Evolutionary conservation across 2,329 filamentous ascomycete genomes (phyloP).

Genomic region (Talaromyces sp.): DNA sequence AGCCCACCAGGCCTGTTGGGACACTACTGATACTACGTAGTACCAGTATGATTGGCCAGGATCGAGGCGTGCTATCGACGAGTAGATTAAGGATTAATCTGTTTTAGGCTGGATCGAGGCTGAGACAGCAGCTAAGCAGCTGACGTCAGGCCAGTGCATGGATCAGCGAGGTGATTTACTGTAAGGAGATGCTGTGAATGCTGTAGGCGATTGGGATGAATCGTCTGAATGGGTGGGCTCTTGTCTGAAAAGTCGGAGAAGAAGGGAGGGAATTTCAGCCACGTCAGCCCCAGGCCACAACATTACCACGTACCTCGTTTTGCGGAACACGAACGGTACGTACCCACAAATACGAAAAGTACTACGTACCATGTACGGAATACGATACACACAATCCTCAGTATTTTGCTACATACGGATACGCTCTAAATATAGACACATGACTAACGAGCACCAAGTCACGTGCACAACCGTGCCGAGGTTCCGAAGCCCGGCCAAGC

Average conservation of each 20-base stretch:
- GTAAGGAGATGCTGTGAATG: no score
- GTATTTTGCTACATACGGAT: no score
- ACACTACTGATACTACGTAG: no score
- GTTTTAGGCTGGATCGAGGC: neutral
- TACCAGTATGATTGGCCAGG: no score
- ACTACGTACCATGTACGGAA: no score
- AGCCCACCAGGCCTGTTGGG: neutral
- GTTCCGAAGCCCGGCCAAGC: slow-evolving; percentile 1
- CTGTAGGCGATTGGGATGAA: neutral
- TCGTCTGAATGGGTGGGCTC: neutral
- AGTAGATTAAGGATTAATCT: neutral
- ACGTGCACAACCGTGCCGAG: neutral
- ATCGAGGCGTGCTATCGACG: no score
- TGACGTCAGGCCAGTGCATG: neutral
- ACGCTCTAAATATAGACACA: neutral
- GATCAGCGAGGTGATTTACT: neutral
- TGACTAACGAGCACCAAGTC: neutral
- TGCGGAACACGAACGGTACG: neutral
- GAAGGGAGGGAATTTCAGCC: neutral
- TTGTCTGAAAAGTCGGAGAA: no score
- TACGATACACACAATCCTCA: no score
- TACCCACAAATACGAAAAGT: no score
- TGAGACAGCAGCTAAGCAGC: neutral
- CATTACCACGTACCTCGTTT: neutral
- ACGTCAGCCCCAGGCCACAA: neutral